Percentiles rank a stretch among this genome's conserved stretches.
These are phyloP conservation scores for Pleurotus salmoneostramineus DNA, from an alignment of 768 basidiomycete genomes.

Conservation along the genomic window DNA sequence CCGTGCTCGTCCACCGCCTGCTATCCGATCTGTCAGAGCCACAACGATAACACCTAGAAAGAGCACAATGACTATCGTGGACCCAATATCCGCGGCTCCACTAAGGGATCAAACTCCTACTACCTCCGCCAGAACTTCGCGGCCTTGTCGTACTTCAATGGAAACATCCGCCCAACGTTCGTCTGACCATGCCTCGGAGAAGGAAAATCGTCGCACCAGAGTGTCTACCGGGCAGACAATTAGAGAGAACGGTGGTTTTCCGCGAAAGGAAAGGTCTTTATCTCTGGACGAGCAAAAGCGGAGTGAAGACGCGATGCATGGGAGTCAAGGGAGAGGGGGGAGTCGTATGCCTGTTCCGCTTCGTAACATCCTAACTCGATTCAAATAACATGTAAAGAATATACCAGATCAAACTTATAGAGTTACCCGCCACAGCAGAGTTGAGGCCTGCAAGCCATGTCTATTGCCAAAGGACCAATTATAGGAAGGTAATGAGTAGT, in stretches of 20 bases:
- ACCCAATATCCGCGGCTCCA: neutral
- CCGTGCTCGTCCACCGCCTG: constrained; percentile 4
- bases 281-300: neutral
- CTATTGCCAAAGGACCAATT: no score
- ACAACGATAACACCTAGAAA: constrained; percentile 7
- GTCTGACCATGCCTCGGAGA: neutral
- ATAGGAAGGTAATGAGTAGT: neutral
- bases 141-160: neutral
- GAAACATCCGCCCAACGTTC: neutral
- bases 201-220: constrained; percentile 14
- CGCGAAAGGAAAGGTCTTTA: constrained; percentile 12
- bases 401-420: neutral
- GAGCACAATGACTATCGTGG: constrained; percentile 1
- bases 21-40: neutral
- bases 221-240: neutral
- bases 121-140: neutral
- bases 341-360: constrained; percentile 44
- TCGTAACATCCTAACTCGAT: constrained; percentile 41
- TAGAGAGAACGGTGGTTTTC: neutral
- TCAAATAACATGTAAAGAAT: constrained; percentile 28
- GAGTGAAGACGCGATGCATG: constrained; percentile 8
- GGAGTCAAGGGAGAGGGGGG: constrained; percentile 19
- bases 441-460: no score
- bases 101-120: neutral
- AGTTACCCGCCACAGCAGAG: neutral